Base-by-base conservation (phyloP, 2,329 filamentous ascomycete genomes). In the Fonsecaea nubica region DNA sequence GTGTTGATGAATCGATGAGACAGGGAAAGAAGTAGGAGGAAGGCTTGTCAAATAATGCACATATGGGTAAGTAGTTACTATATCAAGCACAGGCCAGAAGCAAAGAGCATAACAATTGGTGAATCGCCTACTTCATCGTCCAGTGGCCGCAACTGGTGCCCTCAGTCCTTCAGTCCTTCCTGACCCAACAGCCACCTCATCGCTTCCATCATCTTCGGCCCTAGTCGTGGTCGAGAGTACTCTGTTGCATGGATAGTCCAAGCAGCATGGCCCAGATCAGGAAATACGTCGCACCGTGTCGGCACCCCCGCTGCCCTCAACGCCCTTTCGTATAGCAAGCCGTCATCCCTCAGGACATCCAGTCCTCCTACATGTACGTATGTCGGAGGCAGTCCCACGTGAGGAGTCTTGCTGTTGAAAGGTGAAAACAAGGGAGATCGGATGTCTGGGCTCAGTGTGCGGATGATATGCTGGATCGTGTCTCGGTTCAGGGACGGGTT, bases 371-470 rank as follows among this genome's bases (percentile, higher is more conserved):
- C 42, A 18, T 65, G 63, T 4, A 65, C 30, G 36, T 62, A 65
- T n/a, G 55, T 59, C 33, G 53, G 53, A 8, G 62, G 62, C 15
- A 58, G 72, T 0, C 82, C 82, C 0, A 82, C 83, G 5, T 84
- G 67, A 3, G 77, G 76, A 0, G 54, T 64, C 40, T n/a, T 30
- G 33, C 54, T 50, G 18, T 52, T 58, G 18, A 64, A 58, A 8
- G 62, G 62, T 15, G 36, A 58, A 6, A 48, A 58, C 1, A 64
- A 12, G 5, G 53, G 54, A 13, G 62, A 64, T 9, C 45, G 58
- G 15, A 54, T n/a, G 36, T 64, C 62, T 40, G 54, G 40, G 21
- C 1, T 40, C 2, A 58, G 38, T 8, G 62, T 58, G 36, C 32
- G 40, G 18, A 52, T 53, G 15, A 59, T 59, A 25, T 36, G 10